phyloP scores from a whole-genome alignment of 495 filamentous ascomycete genomes.

The Aspergillus bridgeri region DNA sequence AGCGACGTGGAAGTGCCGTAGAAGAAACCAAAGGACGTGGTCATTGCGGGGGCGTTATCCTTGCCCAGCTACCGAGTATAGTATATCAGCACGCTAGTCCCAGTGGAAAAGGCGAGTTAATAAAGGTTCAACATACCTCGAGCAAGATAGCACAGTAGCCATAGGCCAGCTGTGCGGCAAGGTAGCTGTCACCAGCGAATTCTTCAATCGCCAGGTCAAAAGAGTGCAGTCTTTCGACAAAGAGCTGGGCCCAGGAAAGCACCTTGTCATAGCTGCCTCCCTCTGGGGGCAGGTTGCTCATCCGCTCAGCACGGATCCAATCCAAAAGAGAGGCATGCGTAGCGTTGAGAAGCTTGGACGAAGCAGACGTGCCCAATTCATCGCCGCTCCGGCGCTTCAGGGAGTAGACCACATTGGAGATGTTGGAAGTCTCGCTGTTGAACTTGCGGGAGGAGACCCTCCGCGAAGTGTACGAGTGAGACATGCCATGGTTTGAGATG shows the following conservation, averaged over 20 bases:
- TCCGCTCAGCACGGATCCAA: slow-evolving; percentile 28
- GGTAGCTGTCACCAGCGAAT: slow-evolving; percentile 35
- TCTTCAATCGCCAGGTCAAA: slow-evolving; percentile 33
- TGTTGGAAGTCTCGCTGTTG: slow-evolving; percentile 15
- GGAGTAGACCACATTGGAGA: slow-evolving; percentile 20
- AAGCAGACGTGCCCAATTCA: slow-evolving; percentile 14
- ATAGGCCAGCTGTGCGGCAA: slow-evolving; percentile 36
- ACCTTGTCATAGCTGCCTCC: slow-evolving; percentile 42
- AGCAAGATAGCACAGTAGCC: slow-evolving; percentile 38
- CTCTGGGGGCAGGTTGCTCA: slow-evolving; percentile 36
- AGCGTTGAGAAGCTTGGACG: slow-evolving; percentile 16
- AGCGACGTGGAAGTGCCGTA: slow-evolving; percentile 32
- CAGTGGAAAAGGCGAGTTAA: not conserved
- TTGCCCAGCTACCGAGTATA: slow-evolving; percentile 31
- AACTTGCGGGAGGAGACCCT: slow-evolving; percentile 23
- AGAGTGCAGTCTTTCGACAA: slow-evolving; percentile 25
- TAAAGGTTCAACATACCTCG: slow-evolving; percentile 28
- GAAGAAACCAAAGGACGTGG: slow-evolving; percentile 38
- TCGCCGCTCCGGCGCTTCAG: slow-evolving; percentile 19
- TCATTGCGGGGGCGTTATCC: slow-evolving; percentile 32
- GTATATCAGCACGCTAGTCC: not conserved
- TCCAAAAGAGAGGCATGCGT: slow-evolving; percentile 27
- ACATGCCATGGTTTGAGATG: slow-evolving; percentile 8
- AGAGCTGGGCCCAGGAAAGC: slow-evolving; percentile 31
- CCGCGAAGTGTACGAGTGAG: slow-evolving; percentile 13